phyloP scores from a whole-genome alignment of 768 basidiomycete genomes.

The Xerocomellus chrysenteron region DNA sequence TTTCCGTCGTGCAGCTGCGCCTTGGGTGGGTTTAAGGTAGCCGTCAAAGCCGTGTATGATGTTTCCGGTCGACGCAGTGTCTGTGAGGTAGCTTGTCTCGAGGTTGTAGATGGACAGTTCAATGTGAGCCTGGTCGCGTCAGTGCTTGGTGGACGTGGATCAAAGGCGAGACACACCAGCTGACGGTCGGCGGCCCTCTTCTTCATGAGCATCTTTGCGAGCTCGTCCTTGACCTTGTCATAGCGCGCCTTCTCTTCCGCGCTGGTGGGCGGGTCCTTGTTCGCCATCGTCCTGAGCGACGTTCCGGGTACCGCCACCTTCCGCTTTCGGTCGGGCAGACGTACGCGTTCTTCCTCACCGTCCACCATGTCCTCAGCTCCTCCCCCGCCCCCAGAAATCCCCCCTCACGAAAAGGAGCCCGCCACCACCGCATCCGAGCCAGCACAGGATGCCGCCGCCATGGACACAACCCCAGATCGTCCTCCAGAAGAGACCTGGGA shows the following conservation, averaged over 20 bases:
- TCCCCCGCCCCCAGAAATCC: constrained; percentile 47
- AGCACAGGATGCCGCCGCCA: constrained; percentile 41
- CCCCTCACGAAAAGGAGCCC: constrained; percentile 49
- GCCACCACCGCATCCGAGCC: constrained; percentile 38
- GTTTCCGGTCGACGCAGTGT: constrained; percentile 82
- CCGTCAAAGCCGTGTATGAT: constrained; percentile 87
- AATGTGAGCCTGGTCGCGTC: constrained; percentile 57
- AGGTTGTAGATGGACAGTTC: constrained; percentile 79
- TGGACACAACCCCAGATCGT: constrained; percentile 76
- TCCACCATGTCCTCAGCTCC: constrained; percentile 55
- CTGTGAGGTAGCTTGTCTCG: constrained; percentile 73
- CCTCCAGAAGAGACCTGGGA: constrained; percentile 80
- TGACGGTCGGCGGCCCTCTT: constrained; percentile 77
- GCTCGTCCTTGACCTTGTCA: constrained; percentile 71
- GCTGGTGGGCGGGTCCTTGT: constrained; percentile 41
- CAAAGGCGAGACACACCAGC: constrained; percentile 47
- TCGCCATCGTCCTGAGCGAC: constrained; percentile 32
- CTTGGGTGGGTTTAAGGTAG: constrained; percentile 74
- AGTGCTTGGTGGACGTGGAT: not conserved
- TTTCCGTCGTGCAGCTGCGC: constrained; percentile 52
- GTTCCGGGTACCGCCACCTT: constrained; percentile 10
- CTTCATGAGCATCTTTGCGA: constrained; percentile 69
- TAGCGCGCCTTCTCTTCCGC: constrained; percentile 72
- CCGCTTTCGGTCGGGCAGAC: constrained; percentile 24
- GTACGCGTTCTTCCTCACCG: constrained; percentile 21